Evolutionary conservation across 352 stramenopile genomes (phyloP), one percentile per base, ranked within the genome.

Genomic region (Pythium phragmiticola): DNA sequence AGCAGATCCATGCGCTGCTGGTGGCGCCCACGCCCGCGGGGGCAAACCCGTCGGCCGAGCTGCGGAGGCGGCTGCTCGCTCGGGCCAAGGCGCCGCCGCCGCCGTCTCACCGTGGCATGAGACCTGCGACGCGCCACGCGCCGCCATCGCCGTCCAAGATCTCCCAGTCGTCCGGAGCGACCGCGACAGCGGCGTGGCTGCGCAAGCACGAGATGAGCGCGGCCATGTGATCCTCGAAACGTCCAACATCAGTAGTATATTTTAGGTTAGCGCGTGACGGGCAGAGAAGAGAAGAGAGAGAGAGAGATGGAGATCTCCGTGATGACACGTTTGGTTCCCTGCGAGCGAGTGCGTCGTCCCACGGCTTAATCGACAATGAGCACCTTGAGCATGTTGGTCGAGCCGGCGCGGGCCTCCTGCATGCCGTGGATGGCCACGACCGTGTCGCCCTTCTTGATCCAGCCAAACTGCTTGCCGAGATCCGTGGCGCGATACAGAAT

Each of bases 351-450:
- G 9, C 7, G 11, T 9, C 37, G 37, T 42, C 14, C 14, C 37
- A 17, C 37, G 2, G 9, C 57, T 81, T 91, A 95, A 47, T 92
- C 83, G 71, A 92, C 84, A 73, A 88, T 87, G n/a, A 95, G 78
- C 65, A 97, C 87, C 76, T 93, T 94, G 65, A 97, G 79, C 84
- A 95, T 95, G 76, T 97, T 97, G 63, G 89, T 97, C 30, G 87
- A 94, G 55, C 90, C 90, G 26, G 89, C 78, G 58, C 77, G 82
- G 11, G 88, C 89, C 64, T 97, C 90, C 65, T 92, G 77, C 75
- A 92, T 92, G 47, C 90, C 90, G 74, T 97, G 88, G 50, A 97
- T 85, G 19, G 84, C 87, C 1, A 97, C 90, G 16, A 97, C 85
- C 21, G 81, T 82, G 74, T 97, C 90, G 37, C 89, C 90, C 57